These are phyloP conservation scores for Cochlearia excelsa DNA, from an alignment of 345 rosid genomes.

Conservation along the genomic window DNA sequence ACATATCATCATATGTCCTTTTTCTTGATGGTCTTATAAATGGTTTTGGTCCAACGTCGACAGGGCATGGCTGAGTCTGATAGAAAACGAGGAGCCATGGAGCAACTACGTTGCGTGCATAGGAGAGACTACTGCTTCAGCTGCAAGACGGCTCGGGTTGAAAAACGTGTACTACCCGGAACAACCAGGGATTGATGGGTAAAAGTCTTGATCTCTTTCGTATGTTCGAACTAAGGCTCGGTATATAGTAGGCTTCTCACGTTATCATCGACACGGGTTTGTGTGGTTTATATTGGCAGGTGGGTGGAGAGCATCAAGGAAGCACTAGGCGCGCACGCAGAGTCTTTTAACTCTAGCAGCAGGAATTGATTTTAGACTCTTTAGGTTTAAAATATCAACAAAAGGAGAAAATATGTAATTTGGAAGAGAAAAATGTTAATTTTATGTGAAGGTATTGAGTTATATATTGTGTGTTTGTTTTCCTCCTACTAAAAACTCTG, in stretches of 20 bases:
- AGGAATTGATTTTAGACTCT: too few species aligned
- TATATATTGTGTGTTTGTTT: too few species aligned
- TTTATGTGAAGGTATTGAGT: too few species aligned
- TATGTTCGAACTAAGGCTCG: conserved; percentile 4
- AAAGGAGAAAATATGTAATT: too few species aligned
- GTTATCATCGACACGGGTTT: conserved; percentile 2
- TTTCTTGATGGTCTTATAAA: not conserved
- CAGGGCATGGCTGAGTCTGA: conserved; percentile 80
- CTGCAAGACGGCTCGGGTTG: conserved; percentile 73
- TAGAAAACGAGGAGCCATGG: conserved; percentile 54
- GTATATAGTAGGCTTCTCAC: not conserved
- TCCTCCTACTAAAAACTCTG: too few species aligned
- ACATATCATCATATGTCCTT: too few species aligned
- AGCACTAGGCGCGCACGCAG: conserved; percentile 50
- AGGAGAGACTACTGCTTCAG: conserved; percentile 93
- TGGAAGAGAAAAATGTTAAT: too few species aligned
- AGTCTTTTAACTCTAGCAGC: too few species aligned
- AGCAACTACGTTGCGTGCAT: conserved; percentile 75
- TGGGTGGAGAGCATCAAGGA: conserved; percentile 81
- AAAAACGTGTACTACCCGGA: conserved; percentile 66
- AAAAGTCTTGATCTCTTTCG: conserved; percentile 22
- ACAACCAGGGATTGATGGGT: conserved; percentile 93
- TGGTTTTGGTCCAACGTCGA: conserved; percentile 23
- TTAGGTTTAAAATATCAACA: too few species aligned
- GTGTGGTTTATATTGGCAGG: conserved; percentile 43